Conservation (phyloP, 257 asterid species). For the Jasminum sambac region DNA sequence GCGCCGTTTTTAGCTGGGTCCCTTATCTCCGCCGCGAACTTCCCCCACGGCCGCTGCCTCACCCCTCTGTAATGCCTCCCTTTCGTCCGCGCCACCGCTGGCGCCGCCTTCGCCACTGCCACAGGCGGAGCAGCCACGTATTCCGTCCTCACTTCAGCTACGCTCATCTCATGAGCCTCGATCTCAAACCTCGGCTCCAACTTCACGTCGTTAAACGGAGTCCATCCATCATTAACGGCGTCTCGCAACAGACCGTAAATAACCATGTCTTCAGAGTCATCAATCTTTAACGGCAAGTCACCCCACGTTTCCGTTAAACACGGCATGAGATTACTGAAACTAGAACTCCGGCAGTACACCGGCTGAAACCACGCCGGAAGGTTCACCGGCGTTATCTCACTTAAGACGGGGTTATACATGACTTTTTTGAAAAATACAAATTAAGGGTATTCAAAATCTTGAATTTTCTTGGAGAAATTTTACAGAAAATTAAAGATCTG, state of each 20-base stretch:
- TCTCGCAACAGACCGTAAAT: constrained; percentile 70
- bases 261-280: constrained; percentile 85
- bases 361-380: constrained; percentile 29
- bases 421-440: not conserved
- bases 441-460: constrained; percentile 1
- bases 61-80: constrained; percentile 80
- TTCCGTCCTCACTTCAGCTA: constrained; percentile 17
- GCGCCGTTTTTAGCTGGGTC: constrained; percentile 93
- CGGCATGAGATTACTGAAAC: constrained; percentile 58
- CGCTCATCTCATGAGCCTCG: constrained; percentile 27
- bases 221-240: constrained; percentile 82
- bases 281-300: constrained; percentile 78
- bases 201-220: constrained; percentile 66
- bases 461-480: not conserved
- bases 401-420: constrained; percentile 41
- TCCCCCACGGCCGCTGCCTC: constrained; percentile 90
- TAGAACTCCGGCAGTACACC: constrained; percentile 53
- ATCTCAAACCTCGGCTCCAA: constrained; percentile 45
- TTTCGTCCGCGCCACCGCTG: constrained; percentile 37
- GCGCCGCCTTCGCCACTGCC: constrained; percentile 12
- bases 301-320: constrained; percentile 84
- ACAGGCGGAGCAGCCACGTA: constrained; percentile 24
- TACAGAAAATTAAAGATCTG: constrained; percentile 9
- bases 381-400: constrained; percentile 34
- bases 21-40: constrained; percentile 88